Conservation (phyloP, 2,329 filamentous ascomycete genomes). For the Nemania abortiva region DNA sequence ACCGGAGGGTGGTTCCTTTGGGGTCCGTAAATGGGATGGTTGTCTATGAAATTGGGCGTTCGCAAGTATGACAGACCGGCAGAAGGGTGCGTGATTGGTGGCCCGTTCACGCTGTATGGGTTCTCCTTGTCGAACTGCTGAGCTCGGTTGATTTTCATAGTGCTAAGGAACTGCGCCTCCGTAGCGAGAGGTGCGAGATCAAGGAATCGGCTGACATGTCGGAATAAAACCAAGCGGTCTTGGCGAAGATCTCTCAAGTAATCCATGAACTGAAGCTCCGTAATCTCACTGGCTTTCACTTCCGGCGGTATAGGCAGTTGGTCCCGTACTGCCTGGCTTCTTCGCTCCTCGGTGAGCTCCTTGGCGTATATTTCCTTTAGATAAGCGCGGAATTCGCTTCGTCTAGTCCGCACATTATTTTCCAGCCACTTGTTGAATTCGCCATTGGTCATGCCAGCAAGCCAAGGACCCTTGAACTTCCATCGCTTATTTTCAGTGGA, state of each 20-base stretch:
- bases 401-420: constrained; percentile 65
- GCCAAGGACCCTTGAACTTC: constrained; percentile 76
- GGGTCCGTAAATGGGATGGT: constrained; percentile 72
- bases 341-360: constrained; percentile 57
- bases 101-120: constrained; percentile 65
- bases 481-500: constrained; percentile 65
- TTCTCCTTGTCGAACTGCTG: constrained; percentile 46
- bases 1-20: constrained; percentile 63
- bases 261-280: constrained; percentile 63
- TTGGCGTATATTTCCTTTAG: constrained; percentile 63
- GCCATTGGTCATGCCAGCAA: constrained; percentile 71
- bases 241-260: constrained; percentile 66
- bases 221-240: constrained; percentile 64
- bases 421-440: constrained; percentile 69
- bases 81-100: constrained; percentile 72
- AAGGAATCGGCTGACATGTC: constrained; percentile 69
- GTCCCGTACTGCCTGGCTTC: constrained; percentile 55
- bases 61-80: constrained; percentile 73
- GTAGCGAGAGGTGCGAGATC: constrained; percentile 67
- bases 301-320: constrained; percentile 50
- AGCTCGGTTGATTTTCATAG: constrained; percentile 41
- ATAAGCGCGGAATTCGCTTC: constrained; percentile 66
- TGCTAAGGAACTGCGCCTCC: constrained; percentile 47
- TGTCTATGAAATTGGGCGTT: constrained; percentile 66
- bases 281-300: constrained; percentile 57